A percentile compares a stretch with the other conserved stretches of the same genome.
Conservation (phyloP, 116 monocot species). For the Iris pallida region DNA sequence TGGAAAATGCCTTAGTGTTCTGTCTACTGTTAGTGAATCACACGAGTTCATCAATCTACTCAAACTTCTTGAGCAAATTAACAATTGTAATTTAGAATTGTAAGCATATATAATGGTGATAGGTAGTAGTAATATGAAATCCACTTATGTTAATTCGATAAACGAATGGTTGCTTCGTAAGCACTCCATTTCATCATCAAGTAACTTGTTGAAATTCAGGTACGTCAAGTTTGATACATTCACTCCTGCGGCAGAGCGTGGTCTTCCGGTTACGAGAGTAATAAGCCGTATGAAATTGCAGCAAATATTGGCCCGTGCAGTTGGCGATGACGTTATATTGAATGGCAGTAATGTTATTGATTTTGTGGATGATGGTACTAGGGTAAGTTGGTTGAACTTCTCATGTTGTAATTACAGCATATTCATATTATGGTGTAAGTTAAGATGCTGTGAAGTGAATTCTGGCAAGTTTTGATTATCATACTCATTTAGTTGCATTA, state of each 20-base stretch:
- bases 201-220: slow-evolving; percentile 43
- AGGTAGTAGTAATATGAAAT: too few species aligned
- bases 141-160: too few species aligned
- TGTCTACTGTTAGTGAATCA: too few species aligned
- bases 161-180: too few species aligned
- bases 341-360: slow-evolving; percentile 86
- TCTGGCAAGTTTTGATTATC: background rate
- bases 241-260: slow-evolving; percentile 85
- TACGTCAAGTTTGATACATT: slow-evolving; percentile 97
- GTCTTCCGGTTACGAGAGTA: slow-evolving; percentile 94
- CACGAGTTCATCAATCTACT: too few species aligned
- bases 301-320: slow-evolving; percentile 73
- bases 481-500: background rate
- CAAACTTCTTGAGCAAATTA: too few species aligned
- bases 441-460: background rate
- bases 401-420: background rate
- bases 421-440: background rate
- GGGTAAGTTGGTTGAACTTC: slow-evolving; percentile 39
- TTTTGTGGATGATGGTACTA: slow-evolving; percentile 81
- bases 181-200: background rate
- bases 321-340: slow-evolving; percentile 74
- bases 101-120: too few species aligned
- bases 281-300: slow-evolving; percentile 96
- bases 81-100: too few species aligned
- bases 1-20: too few species aligned